These are phyloP conservation scores for Exophiala sp. DNA, from an alignment of 2,329 filamentous ascomycete species.

Conservation along the genomic window DNA sequence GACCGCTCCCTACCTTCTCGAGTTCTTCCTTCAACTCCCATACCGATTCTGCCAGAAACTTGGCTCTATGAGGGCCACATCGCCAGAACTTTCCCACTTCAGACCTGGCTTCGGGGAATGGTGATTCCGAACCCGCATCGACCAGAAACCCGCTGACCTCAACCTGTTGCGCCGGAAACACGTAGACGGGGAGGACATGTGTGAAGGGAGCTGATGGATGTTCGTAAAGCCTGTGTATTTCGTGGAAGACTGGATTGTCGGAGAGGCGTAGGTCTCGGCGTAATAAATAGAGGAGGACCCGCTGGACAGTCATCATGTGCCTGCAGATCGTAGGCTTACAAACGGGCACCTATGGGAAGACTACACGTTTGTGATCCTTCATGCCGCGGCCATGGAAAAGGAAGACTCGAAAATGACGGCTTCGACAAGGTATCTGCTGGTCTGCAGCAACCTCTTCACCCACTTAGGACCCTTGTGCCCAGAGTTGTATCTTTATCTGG, in stretches of 20 bases:
- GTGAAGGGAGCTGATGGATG: conserved; percentile 46
- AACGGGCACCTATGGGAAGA: too few relatives aligned
- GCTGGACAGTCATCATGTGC: conserved; percentile 30
- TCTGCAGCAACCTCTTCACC: too few relatives aligned
- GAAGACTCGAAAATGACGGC: too few relatives aligned
- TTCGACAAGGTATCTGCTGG: too few relatives aligned
- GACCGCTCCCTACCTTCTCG: conserved; percentile 53
- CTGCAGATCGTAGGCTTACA: background rate
- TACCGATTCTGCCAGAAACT: conserved; percentile 65
- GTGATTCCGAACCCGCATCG: conserved; percentile 43
- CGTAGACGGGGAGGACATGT: conserved; percentile 65
- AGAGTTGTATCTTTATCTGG: too few relatives aligned
- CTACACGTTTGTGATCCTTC: too few relatives aligned
- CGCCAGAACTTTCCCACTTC: conserved; percentile 63
- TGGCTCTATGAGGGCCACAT: conserved; percentile 65
- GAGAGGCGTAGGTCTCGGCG: conserved; percentile 66
- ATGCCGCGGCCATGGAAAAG: too few relatives aligned
- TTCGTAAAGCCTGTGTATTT: conserved; percentile 45
- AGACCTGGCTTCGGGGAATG: conserved; percentile 64
- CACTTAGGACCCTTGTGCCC: too few relatives aligned
- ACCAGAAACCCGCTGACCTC: conserved; percentile 70
- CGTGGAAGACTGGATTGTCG: conserved; percentile 68
- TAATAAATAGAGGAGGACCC: conserved; percentile 63
- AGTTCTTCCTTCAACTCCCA: conserved; percentile 65
- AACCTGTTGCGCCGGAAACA: conserved; percentile 64